Evolutionary conservation across 352 stramenopile species (phyloP), one percentile per base, ranked within the genome.

Genomic region (Elongisporangium anandrum): DNA sequence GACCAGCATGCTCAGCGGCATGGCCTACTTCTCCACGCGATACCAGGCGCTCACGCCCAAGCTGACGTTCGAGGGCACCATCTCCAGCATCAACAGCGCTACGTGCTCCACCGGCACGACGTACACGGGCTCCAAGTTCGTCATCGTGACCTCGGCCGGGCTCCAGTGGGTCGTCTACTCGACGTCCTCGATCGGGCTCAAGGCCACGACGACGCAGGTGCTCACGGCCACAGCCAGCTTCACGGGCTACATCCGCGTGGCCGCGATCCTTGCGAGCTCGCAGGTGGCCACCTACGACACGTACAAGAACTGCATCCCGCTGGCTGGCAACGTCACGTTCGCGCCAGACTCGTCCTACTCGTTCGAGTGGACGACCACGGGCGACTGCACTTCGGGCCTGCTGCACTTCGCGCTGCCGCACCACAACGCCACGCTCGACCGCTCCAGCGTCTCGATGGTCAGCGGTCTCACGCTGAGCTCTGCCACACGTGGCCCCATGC

Each of bases 281-380:
- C 77, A 84, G n/a, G 70, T 81, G 7, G 55, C 64, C 1, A 66
- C 78, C 19, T 84, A 90, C 57, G 79, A 92, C 41, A 66, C 62
- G 19, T 85, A 88, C 68, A 81, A 75, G 24, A 78, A 73, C 54
- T 92, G 83, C 50, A 67, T 90, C 34, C 77, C 87, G n/a, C 74
- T 66, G 3, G 78, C 77, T 17, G 81, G 65, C 26, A 63, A 65
- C 7, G 60, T 86, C 19, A 60, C 59, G n/a, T 60, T 91, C 50
- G 52, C 67, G 22, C 75, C 56, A 45, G 78, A 87, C 20, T 63
- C 70, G 0, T 64, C 69, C 56, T 90, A 92, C 60, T 59, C 60
- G 22, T 87, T 90, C 68, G 58, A 81, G 56, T 93, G 79, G 75
- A 65, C 75, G 12, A 90, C 78, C 1, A 54, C 63, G 0, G 83